Percentiles rank a stretch among this genome's conserved stretches.
Conservation (phyloP, 768 basidiomycete genomes). For the Candolleomyces eurysporus region DNA sequence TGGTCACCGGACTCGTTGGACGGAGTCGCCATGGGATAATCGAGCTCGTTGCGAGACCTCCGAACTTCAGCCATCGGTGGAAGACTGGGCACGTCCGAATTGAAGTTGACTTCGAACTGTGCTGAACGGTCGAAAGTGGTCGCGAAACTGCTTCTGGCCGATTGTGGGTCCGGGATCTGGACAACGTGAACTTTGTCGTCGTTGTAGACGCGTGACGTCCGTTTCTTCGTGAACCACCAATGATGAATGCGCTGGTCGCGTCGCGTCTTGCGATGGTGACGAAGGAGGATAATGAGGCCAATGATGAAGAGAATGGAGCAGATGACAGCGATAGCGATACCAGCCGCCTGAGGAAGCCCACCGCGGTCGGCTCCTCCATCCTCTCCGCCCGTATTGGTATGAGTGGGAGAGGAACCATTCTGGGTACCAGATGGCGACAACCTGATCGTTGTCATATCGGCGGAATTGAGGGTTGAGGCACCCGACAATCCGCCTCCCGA, state of each 20-base stretch:
- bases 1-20: slow-evolving; percentile 5
- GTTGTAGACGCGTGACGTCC: slow-evolving; percentile 19
- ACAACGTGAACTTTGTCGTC: slow-evolving; percentile 20
- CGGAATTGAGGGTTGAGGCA: background rate
- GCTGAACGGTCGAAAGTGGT: slow-evolving; percentile 53
- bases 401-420: slow-evolving; percentile 21
- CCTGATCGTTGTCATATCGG: background rate
- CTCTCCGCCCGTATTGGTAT: background rate
- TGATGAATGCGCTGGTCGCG: slow-evolving; percentile 40
- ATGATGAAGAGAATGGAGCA: slow-evolving; percentile 31
- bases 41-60: slow-evolving; percentile 27
- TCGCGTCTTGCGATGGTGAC: slow-evolving; percentile 42
- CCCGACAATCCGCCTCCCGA: background rate
- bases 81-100: slow-evolving; percentile 31
- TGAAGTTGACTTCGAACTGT: slow-evolving; percentile 20
- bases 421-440: slow-evolving; percentile 20
- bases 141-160: slow-evolving; percentile 59
- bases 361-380: slow-evolving; percentile 5
- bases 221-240: slow-evolving; percentile 44
- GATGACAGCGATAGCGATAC: slow-evolving; percentile 49
- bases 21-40: slow-evolving; percentile 20
- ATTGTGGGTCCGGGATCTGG: slow-evolving; percentile 19
- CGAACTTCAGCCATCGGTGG: slow-evolving; percentile 60
- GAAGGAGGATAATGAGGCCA: slow-evolving; percentile 40
- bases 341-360: slow-evolving; percentile 20